Evolutionary conservation across 2,329 filamentous ascomycete species (phyloP).

Genomic region (Coniella lustricola): DNA sequence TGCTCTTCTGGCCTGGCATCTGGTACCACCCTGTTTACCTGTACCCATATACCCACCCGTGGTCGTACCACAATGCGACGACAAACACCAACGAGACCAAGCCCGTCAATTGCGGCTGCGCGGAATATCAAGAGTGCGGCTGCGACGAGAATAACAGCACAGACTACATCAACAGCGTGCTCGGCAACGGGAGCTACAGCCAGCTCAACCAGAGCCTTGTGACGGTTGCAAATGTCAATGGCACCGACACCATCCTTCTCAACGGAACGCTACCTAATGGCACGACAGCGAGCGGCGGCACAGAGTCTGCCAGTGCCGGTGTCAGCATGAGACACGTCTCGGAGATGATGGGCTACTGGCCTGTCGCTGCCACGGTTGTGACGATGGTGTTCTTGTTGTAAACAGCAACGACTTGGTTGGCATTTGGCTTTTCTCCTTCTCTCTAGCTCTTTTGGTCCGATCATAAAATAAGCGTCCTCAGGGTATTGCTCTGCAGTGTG

Average conservation of each 20-base stretch:
- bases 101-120: conserved; percentile 56
- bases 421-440: neutral
- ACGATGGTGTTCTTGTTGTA: conserved; percentile 38
- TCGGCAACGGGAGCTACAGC: conserved; percentile 58
- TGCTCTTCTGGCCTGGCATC: conserved; percentile 56
- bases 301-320: conserved; percentile 32
- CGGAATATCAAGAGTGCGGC: conserved; percentile 48
- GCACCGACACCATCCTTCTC: conserved; percentile 57
- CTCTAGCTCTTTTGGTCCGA: too few relatives aligned
- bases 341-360: conserved; percentile 42
- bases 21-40: conserved; percentile 60
- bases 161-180: conserved; percentile 53
- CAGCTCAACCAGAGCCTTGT: conserved; percentile 56
- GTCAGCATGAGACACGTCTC: conserved; percentile 26
- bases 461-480: too few relatives aligned
- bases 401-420: conserved; percentile 4
- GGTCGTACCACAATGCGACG: conserved; percentile 43
- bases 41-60: conserved; percentile 47
- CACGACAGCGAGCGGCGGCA: conserved; percentile 46
- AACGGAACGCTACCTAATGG: conserved; percentile 71
- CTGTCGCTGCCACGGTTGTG: conserved; percentile 36
- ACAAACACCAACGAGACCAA: conserved; percentile 50
- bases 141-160: conserved; percentile 61
- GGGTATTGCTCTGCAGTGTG: too few relatives aligned
- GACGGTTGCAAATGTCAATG: conserved; percentile 55